Base-by-base conservation (phyloP, 2,329 filamentous ascomycete species). In the Orbilia quercus region DNA sequence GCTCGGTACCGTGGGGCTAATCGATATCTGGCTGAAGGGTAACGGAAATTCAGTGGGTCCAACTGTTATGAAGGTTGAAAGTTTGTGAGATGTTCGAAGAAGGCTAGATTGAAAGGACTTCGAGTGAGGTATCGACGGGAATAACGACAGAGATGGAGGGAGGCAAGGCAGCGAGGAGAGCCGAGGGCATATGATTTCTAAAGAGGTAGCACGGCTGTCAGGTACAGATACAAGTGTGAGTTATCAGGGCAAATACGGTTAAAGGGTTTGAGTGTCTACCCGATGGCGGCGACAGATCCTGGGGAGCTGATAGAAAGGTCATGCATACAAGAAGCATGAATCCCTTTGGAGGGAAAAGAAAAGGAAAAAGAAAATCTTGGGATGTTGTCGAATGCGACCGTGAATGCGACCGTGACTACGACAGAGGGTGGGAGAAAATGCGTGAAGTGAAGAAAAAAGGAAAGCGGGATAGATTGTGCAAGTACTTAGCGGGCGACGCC, bases 141-240 rank as follows among this genome's bases (percentile, higher is more conserved):
- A 60, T 45, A 42, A 40, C 42, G 47, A 40, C 28, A 38, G 20
- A 22, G 20, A 36, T 22, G 44, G n/a, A 44, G 34, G 47, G 48
- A 18, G 40, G 31, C 1, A 16, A 40, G 16, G 45, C 53, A 51
- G 55, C 22, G 25, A 50, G 18, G 42, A 48, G 44, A 25, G 2
- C 18, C 6, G 45, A 31, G 38, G 44, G 23, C 11, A 22, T 23
- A 23, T 31, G 36, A 3, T 28, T 71, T 72, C 67, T 64, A 59
- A 51, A 72, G 65, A 63, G 44, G 66, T 72, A 58, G 67, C 34
- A 65, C 67, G 47, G 59, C 53, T 54, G 34, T 28, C 28, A 58
- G 22, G 38, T n/a, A 50, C 22, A 28, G 25, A 47, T 31, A 44
- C 14, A 12, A 20, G 44, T 51, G 44, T 59, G 45, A 66, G 45